phyloP scores from a whole-genome alignment of 2,329 filamentous ascomycete genomes.

The Neofusicoccum ribis region DNA sequence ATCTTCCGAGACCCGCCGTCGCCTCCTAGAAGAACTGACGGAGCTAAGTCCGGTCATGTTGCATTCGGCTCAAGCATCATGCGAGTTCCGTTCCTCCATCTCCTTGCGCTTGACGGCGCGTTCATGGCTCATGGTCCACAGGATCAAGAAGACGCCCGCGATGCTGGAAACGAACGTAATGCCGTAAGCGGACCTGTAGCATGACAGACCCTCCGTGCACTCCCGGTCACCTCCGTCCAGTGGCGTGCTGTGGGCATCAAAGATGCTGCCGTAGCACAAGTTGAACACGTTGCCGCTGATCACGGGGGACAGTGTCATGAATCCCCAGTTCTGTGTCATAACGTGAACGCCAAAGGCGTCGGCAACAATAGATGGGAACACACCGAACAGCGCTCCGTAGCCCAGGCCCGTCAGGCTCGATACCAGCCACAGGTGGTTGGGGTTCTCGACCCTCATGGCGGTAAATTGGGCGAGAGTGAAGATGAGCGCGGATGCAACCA shows the following conservation, averaged over 20 bases:
- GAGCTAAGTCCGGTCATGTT: background rate
- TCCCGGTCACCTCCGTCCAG: conserved; percentile 68
- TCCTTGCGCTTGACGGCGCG: conserved; percentile 35
- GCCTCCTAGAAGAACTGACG: background rate
- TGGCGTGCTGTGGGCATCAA: conserved; percentile 75
- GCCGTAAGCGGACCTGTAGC: conserved; percentile 79
- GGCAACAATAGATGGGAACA: conserved; percentile 82
- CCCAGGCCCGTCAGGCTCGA: conserved; percentile 83
- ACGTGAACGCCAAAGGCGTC: conserved; percentile 90
- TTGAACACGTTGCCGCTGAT: conserved; percentile 91
- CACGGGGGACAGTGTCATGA: conserved; percentile 87
- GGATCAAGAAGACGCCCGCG: conserved; percentile 66
- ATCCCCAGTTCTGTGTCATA: conserved; percentile 92
- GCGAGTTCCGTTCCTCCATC: conserved; percentile 27
- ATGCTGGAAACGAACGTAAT: conserved; percentile 73
- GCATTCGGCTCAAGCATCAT: conserved; percentile 1
- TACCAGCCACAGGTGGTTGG: conserved; percentile 72
- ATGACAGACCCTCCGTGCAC: conserved; percentile 75
- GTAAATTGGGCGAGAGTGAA: conserved; percentile 79
- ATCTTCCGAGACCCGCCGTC: background rate
- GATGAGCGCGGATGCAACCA: conserved; percentile 73
- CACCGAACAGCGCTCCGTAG: conserved; percentile 92
- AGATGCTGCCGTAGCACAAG: conserved; percentile 80
- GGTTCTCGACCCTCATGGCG: conserved; percentile 74
- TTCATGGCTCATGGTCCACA: conserved; percentile 69